Evolutionary conservation across 1,139 yeast genomes (phyloP).

Genomic region (Arxiozyma telluris): DNA sequence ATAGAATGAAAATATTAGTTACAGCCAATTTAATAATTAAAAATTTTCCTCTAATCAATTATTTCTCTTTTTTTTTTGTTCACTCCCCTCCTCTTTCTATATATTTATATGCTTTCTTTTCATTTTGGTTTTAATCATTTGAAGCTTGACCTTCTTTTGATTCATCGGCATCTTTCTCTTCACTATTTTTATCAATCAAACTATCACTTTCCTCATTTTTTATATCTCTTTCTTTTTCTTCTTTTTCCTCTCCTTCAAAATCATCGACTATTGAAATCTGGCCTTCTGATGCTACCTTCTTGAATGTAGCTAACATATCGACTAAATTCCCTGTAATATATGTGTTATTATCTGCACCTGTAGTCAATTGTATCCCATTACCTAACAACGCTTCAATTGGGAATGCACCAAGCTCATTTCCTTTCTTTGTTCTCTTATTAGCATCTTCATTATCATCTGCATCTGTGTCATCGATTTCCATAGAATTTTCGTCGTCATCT

Average conservation of each 20-base stretch:
- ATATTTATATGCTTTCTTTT: slow-evolving; percentile 1
- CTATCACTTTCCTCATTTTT: slow-evolving; percentile 12
- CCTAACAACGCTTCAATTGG: slow-evolving; percentile 27
- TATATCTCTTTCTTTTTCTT: slow-evolving; percentile 10
- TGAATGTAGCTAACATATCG: slow-evolving; percentile 18
- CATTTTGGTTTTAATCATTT: slow-evolving; percentile 16
- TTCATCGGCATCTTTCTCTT: slow-evolving; percentile 10
- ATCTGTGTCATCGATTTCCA: slow-evolving; percentile 26
- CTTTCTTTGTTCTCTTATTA: slow-evolving; percentile 15
- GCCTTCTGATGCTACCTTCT: slow-evolving; percentile 30
- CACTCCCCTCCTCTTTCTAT: not conserved
- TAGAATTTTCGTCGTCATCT: slow-evolving; percentile 9
- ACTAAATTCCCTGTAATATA: slow-evolving; percentile 9
- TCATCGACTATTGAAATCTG: not conserved
- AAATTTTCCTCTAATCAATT: not conserved
- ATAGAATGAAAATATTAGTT: not conserved
- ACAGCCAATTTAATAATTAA: not conserved
- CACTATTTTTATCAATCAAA: slow-evolving; percentile 17
- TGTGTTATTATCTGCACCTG: slow-evolving; percentile 8
- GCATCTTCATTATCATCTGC: slow-evolving; percentile 10
- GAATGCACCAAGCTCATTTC: slow-evolving; percentile 15
- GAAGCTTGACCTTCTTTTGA: not conserved
- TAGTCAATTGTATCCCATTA: slow-evolving; percentile 18
- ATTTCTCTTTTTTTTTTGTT: too few relatives aligned
- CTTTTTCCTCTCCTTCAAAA: slow-evolving; percentile 19